Base-by-base conservation (phyloP, 805 yeast genomes). In the Priceomyces carsonii region DNA sequence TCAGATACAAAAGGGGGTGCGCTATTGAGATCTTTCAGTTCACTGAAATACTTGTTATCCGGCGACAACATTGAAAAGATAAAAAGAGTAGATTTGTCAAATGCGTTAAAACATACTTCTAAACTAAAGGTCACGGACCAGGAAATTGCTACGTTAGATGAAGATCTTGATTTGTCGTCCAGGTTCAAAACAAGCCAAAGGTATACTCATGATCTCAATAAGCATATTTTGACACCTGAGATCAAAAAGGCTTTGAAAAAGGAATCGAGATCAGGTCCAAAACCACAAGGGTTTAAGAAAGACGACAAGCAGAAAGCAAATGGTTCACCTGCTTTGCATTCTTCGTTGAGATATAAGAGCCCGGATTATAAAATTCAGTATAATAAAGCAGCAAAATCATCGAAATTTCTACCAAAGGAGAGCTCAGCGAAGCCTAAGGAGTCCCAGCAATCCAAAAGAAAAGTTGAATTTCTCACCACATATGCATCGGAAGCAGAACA, bases 221-320 rank as follows among this genome's bases (percentile, higher is more conserved):
- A 36, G 12, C 34, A 30, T 27, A 29, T 40, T 2, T 32, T 44
- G 6, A 26, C 43, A 15, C 43, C 36, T 14, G 43, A 44, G 22
- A 33, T 45, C n/a, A 37, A 44, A 29, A 32, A 38, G 22, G 40
- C 42, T 2, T 30, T 45, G 12, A 39, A 38, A 32, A 39, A 41
- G 25, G 35, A 27, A 19, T 3, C 28, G 29, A 18, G 36, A 32
- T 28, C 28, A 21, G 14, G 22, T 12, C 15, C 31, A 18, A 4
- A 20, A 12, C 14, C 19, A 3, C 8, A 20, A 7, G n/a, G n/a
- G n/a, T n/a, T n/a, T 19, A 19, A 19, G 26, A 10, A 18, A 10
- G n/a, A n/a, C 16, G 14, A n/a, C 16, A 29, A 24, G 12, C 10
- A 8, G 15, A 9, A 27, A 3, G 25, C 5, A 7, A 27, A 18